Evolutionary conservation across 495 filamentous ascomycete genomes (phyloP).

Genomic region (Cercophora samala): DNA sequence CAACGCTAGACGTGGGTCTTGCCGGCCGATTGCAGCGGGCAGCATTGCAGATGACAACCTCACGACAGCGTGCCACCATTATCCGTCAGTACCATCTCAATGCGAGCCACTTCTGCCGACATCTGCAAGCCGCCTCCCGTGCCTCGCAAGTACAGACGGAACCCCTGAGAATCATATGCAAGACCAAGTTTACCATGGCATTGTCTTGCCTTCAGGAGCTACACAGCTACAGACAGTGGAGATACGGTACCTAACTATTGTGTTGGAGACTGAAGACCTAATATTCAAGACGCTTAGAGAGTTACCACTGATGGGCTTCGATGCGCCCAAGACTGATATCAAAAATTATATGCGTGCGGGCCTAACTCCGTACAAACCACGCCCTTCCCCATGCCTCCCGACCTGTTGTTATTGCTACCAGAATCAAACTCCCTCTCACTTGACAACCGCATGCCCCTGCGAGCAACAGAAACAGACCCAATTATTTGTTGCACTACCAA

Average conservation of each 20-base stretch:
- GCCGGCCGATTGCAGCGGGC: slow-evolving; percentile 19
- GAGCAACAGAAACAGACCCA: background rate
- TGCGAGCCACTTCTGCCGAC: slow-evolving; percentile 6
- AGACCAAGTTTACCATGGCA: background rate
- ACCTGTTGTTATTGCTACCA: background rate
- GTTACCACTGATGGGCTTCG: background rate
- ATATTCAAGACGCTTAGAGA: background rate
- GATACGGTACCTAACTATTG: too few relatives aligned
- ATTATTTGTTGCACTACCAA: background rate
- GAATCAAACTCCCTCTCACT: background rate
- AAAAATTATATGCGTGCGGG: background rate
- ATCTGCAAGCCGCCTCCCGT: background rate
- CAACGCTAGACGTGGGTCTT: slow-evolving; percentile 8
- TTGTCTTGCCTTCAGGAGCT: background rate
- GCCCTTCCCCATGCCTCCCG: background rate
- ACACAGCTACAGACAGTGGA: too few relatives aligned
- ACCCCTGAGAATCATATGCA: background rate
- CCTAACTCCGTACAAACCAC: background rate
- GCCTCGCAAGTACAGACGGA: slow-evolving; percentile 8
- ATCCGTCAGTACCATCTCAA: background rate
- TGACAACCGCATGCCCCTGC: background rate
- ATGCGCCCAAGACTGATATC: background rate
- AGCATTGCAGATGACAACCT: slow-evolving; percentile 9
- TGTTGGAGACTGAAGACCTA: too few relatives aligned
- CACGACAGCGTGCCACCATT: background rate